A percentile compares a stretch with the other conserved stretches of the same genome.
Evolutionary conservation across 2,329 filamentous ascomycete species (phyloP).

Genomic region (Emergomyces pasteurianus): DNA sequence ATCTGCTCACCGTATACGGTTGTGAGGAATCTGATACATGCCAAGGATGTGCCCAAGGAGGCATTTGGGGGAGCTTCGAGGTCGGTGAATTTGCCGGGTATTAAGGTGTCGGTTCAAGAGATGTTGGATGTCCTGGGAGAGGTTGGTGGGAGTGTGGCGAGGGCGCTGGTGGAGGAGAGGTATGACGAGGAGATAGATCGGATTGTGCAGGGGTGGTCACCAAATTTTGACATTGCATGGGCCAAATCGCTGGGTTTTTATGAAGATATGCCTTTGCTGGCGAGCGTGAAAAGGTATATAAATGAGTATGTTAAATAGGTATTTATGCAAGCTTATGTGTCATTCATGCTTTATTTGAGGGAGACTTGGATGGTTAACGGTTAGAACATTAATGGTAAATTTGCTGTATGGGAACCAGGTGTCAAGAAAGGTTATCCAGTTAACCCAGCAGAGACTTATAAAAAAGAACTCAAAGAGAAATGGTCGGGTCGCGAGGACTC

Average conservation of each 20-base stretch:
- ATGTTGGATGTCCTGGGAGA: constrained; percentile 47
- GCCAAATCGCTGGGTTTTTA: constrained; percentile 40
- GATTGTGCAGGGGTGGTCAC: constrained; percentile 50
- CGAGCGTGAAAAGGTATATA: constrained; percentile 30
- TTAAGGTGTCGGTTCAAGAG: constrained; percentile 47
- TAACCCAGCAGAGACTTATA: no score
- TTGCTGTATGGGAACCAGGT: not conserved
- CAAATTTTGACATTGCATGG: constrained; percentile 42
- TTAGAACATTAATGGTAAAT: not conserved
- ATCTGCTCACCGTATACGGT: constrained; percentile 45
- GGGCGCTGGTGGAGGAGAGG: constrained; percentile 43
- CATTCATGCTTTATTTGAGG: not conserved
- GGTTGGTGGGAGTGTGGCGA: constrained; percentile 44
- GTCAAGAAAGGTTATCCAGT: no score
- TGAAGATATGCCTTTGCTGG: constrained; percentile 29
- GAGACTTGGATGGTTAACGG: not conserved
- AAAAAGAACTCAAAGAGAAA: no score
- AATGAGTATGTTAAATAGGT: constrained; percentile 19
- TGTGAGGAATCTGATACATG: constrained; percentile 43
- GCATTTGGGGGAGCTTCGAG: constrained; percentile 42
- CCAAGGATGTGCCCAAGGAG: constrained; percentile 38
- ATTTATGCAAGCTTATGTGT: not conserved
- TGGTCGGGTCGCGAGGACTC: no score
- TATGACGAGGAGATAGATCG: constrained; percentile 42
- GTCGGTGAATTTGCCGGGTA: constrained; percentile 43